Evolutionary conservation across 2,329 filamentous ascomycete species (phyloP).

Genomic region (Alternaria sp.): DNA sequence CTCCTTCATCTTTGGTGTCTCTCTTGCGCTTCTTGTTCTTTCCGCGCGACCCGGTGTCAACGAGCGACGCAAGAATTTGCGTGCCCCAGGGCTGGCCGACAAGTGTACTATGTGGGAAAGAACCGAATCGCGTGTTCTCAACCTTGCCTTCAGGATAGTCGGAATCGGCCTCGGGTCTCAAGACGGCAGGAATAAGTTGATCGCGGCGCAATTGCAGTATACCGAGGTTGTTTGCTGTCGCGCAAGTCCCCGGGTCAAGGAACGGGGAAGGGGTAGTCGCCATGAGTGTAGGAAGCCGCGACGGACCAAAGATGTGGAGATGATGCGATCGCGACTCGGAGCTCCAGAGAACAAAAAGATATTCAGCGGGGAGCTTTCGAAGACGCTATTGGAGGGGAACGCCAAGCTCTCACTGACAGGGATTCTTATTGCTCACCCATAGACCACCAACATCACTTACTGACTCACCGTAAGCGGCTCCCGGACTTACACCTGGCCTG

Average conservation of each 20-base stretch:
- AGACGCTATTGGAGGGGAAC: constrained; percentile 31
- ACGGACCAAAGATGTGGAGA: background rate
- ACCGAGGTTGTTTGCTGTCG: constrained; percentile 72
- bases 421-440: constrained; percentile 7
- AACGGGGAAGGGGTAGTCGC: constrained; percentile 71
- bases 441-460: constrained; percentile 15
- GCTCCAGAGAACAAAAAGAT: constrained; percentile 18
- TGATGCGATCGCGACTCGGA: constrained; percentile 4
- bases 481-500: constrained; percentile 20
- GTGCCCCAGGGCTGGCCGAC: constrained; percentile 85
- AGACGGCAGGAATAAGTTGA: constrained; percentile 76
- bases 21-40: constrained; percentile 60
- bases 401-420: constrained; percentile 34
- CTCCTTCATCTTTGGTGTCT: constrained; percentile 45
- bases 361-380: constrained; percentile 34
- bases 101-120: constrained; percentile 62
- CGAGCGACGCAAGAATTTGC: constrained; percentile 85
- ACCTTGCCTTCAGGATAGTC: constrained; percentile 56
- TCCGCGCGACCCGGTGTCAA: constrained; percentile 90
- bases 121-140: constrained; percentile 92
- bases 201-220: constrained; percentile 91
- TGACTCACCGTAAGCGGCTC: constrained; percentile 33
- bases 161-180: constrained; percentile 47
- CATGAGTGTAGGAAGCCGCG: constrained; percentile 18
- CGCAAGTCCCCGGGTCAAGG: constrained; percentile 69